Evolutionary conservation across 169 alveolate species (phyloP), one percentile per base, ranked within the genome.

Genomic region (Plasmodium berghei): DNA sequence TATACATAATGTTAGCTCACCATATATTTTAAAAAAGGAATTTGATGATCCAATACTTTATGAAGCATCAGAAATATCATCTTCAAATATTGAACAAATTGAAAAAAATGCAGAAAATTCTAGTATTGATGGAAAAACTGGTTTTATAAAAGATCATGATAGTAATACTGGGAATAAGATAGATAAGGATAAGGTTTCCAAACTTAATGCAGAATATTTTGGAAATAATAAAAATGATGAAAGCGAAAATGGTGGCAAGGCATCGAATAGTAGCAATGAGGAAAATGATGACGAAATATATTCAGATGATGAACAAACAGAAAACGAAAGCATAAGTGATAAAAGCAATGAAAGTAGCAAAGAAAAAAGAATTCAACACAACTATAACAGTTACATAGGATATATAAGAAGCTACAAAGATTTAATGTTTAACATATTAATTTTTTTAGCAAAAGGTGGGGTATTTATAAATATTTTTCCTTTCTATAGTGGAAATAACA

Each of bases 371-470:
- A 46, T 4, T 10, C 40, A 48, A 0, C 58, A 28, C 6, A 45
- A 9, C n/a, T 28, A 70, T 73, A 61, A 61, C 45, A 85, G 42
- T 72, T 85, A 85, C 18, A 85, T 85, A 58, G 91, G 91, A 18
- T 87, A 85, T 64, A 85, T 85, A 45, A 55, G 91, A 61, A 70
- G 71, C 28, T 85, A 42, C 26, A 69, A 85, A 69, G 87, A 85
- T 46, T 54, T 85, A 62, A 69, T 87, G 6, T 85, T 70, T 16
- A 85, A 85, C 46, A 85, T 85, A 58, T 8, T 85, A 59, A 40
- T 66, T 63, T 85, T 85, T 70, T 16, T 85, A 63, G 91, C 83
- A 10, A 85, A 85, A 48, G 91, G 91, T 0, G 91, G 91, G 1
- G 87, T 70, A 28, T 85, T 85, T 22, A 12, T 85, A 48, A 85